A percentile compares a stretch with the other conserved stretches of the same genome.
These are phyloP conservation scores for Bjerkandera adusta DNA, from an alignment of 1,284 basidiomycete genomes.

Conservation along the genomic window DNA sequence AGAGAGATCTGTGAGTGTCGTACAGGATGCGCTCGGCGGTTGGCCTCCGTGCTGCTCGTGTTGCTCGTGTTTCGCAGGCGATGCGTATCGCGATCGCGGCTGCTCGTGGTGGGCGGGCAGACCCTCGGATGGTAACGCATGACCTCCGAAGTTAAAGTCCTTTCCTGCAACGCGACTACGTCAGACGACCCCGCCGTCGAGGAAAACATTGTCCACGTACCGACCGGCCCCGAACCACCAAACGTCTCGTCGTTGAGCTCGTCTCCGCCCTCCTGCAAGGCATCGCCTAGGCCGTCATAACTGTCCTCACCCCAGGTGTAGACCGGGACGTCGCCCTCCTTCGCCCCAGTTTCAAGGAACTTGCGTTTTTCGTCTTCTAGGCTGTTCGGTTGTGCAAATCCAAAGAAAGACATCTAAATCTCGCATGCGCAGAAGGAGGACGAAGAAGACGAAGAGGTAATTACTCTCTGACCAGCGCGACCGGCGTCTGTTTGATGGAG, in stretches of 20 bases:
- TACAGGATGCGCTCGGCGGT: constrained; percentile 30
- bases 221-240: constrained; percentile 66
- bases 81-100: constrained; percentile 4
- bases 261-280: constrained; percentile 85
- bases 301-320: constrained; percentile 90
- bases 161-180: constrained; percentile 57
- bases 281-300: constrained; percentile 88
- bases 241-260: constrained; percentile 97
- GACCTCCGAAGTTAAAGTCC: constrained; percentile 86
- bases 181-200: neutral
- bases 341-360: constrained; percentile 44
- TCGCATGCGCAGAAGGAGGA: constrained; percentile 8
- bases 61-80: constrained; percentile 11
- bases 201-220: constrained; percentile 41
- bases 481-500: too few relatives aligned
- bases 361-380: constrained; percentile 60
- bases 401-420: constrained; percentile 75
- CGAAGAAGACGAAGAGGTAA: neutral
- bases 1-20: constrained; percentile 25
- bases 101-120: constrained; percentile 11
- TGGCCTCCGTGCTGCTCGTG: constrained; percentile 21
- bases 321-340: constrained; percentile 77
- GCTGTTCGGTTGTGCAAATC: constrained; percentile 58
- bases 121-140: constrained; percentile 36
- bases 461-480: too few relatives aligned